Evolutionary conservation across 108 stramenopile genomes (phyloP), one percentile per base, ranked within the genome.

Genomic region (Fragilariopsis cylindrus): DNA sequence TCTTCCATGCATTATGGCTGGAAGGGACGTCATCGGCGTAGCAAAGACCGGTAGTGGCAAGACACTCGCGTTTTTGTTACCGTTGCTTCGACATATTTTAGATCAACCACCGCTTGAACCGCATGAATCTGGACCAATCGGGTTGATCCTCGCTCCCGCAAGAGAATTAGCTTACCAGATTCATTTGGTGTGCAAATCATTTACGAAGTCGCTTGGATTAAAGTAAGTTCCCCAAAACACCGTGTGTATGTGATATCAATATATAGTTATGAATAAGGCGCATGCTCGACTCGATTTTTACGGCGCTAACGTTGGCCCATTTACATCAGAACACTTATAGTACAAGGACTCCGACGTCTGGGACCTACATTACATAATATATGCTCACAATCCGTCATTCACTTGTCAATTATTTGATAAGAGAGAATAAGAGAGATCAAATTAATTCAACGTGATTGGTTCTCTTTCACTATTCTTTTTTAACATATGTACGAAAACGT

Each of bases 21-120:
- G 99, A 13, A 76, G 99, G 52, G 99, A 99, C 82, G 94, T 98
- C 5, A 99, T 99, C 71, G 99, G 97, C 12, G 98, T 99, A 68
- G 99, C 99, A 53, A 99, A 98, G 69, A 99, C 99, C 9, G 99
- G 99, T 1, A 84, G 82, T 7, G 99, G 99, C 16, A 99, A 99
- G 81, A 99, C 99, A 12, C 80, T 99, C 6, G 97, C 98, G 4
- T 99, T 96, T 76, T 71, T 98, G 19, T 77, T 99, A 1, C 99
- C 99, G 0, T 82, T 99, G 91, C 74, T 99, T 8, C 83, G 98
- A 6, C 97, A 97, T 78, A 96, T 99, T 70, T 40, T 62, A 12
- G 96, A 95, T 84, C 99, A 99, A 76, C 98, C 97, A 1, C 88
- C 88, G 6, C 81, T 99, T 60, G 92, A 69, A 52, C 84, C 87